Base-by-base conservation (phyloP, 495 filamentous ascomycete genomes). In the Podospora australis region DNA sequence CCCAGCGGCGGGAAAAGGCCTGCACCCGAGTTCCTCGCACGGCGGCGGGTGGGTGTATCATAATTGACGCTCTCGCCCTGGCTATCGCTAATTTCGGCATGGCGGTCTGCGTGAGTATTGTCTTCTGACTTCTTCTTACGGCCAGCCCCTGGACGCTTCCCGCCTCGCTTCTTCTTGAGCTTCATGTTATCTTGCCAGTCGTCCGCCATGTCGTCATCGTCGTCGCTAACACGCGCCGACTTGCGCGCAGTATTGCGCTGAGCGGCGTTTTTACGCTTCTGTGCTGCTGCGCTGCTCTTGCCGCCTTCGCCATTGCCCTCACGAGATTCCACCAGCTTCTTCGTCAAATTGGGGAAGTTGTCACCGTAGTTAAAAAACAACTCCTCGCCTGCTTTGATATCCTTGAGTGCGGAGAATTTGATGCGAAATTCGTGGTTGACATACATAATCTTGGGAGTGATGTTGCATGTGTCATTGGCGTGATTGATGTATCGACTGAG, bases 401-500 rank as follows among this genome's bases (percentile, higher is more conserved):
- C 71, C 6, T 75, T 60, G 16, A 71, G 61, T 0, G 84, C 81
- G 40, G 71, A 74, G 58, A 89, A 81, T 24, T 79, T 82, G 57
- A 89, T 87, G 11, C 85, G 75, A 46, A 77, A 78, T 36, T 80
- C 78, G 19, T 76, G 74, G 48, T 85, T 84, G 13, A 81, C 81
- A 41, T 84, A 73, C 10, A 79, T 57, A 22, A 85, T 75, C 40
- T 76, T 71, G 0, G 83, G 77, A 6, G 72, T 72, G 29, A 75
- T 70, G 44, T 75, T 75, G 59, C 74, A 77, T 21, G 63, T 60
- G 30, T 68, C 67, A 5, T 65, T 62, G 1, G 79, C 75, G 35
- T 86, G 79, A 63, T 88, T 88, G 54, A 88, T 81, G 62, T 85
- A 87, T 8, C 85, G 78, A 22, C 70, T 71, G 22, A 77, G 68